These are phyloP conservation scores for Nakazawaea ernobii DNA, from an alignment of 805 yeast genomes.

Conservation along the genomic window DNA sequence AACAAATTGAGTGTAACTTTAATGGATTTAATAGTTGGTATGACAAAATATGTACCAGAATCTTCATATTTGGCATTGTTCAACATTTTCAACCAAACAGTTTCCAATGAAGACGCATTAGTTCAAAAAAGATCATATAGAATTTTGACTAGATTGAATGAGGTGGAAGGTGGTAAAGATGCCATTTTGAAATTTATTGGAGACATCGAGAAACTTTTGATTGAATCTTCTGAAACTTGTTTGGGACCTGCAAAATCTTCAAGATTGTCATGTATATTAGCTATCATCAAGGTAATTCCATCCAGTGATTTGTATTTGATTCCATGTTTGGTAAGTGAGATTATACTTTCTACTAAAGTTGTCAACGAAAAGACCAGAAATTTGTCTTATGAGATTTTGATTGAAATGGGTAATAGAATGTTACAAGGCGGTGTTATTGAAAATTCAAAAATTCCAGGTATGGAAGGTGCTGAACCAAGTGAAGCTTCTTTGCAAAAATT, in stretches of 20 bases:
- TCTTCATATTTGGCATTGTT: conserved; percentile 68
- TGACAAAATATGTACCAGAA: conserved; percentile 78
- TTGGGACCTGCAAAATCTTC: conserved; percentile 76
- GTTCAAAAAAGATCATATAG: conserved; percentile 89
- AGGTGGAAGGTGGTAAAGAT: conserved; percentile 55
- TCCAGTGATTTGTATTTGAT: conserved; percentile 62
- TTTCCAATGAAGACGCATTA: conserved; percentile 51
- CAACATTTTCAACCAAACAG: conserved; percentile 69
- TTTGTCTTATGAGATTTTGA: conserved; percentile 66
- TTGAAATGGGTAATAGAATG: conserved; percentile 80
- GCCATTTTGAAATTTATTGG: conserved; percentile 47
- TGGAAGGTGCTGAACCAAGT: conserved; percentile 59
- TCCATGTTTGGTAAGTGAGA: conserved; percentile 79
- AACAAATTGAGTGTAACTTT: conserved; percentile 71
- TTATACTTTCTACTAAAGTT: conserved; percentile 86
- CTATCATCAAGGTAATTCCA: conserved; percentile 60
- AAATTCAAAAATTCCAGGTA: conserved; percentile 61
- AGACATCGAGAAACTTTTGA: conserved; percentile 55
- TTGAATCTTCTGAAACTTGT: conserved; percentile 51
- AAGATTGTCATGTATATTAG: conserved; percentile 62
- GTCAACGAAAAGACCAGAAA: conserved; percentile 89
- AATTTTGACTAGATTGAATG: conserved; percentile 64
- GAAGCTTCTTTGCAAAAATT: conserved; percentile 72
- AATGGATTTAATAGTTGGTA: conserved; percentile 85
- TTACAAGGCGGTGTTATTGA: conserved; percentile 56